A percentile compares a stretch with the other conserved stretches of the same genome.
phyloP scores from a whole-genome alignment of 2,329 filamentous ascomycete species.

The Colletotrichum chrysophilum region DNA sequence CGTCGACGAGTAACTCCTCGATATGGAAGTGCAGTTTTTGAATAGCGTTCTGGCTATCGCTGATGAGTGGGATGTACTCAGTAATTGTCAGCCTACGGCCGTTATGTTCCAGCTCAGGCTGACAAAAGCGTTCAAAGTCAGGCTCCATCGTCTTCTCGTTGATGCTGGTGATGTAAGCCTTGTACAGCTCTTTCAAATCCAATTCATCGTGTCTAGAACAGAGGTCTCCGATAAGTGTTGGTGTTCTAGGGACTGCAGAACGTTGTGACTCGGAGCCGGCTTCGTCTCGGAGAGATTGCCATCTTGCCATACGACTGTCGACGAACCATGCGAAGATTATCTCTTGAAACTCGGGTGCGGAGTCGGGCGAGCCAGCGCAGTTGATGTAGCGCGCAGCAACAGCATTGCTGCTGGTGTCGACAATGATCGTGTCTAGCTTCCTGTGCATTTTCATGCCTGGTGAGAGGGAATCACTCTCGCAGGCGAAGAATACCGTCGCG shows the following conservation, averaged over 20 bases:
- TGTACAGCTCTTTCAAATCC: conserved; percentile 24
- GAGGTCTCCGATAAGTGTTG: not conserved
- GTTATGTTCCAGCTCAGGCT: conserved; percentile 33
- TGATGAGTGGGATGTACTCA: conserved; percentile 33
- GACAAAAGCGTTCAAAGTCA: conserved; percentile 30
- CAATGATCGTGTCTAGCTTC: not conserved
- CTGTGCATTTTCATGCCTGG: not conserved
- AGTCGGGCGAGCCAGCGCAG: not conserved
- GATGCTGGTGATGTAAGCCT: conserved; percentile 34
- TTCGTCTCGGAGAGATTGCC: conserved; percentile 1
- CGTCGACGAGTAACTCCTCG: conserved; percentile 32
- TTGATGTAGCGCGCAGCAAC: not conserved
- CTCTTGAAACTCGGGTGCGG: not conserved
- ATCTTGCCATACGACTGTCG: not conserved
- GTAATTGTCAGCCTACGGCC: conserved; percentile 23
- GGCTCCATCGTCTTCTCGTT: conserved; percentile 32
- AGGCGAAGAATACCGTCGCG: not conserved
- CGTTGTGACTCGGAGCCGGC: not conserved
- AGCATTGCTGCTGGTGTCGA: not conserved
- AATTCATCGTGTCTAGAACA: not conserved
- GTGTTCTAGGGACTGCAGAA: not conserved
- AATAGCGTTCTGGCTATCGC: conserved; percentile 31
- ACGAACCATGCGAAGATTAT: not conserved
- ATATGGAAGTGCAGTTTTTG: conserved; percentile 30
- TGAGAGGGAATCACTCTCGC: not conserved